phyloP scores from a whole-genome alignment of 768 basidiomycete genomes.

The Cytidiella melzeri region DNA sequence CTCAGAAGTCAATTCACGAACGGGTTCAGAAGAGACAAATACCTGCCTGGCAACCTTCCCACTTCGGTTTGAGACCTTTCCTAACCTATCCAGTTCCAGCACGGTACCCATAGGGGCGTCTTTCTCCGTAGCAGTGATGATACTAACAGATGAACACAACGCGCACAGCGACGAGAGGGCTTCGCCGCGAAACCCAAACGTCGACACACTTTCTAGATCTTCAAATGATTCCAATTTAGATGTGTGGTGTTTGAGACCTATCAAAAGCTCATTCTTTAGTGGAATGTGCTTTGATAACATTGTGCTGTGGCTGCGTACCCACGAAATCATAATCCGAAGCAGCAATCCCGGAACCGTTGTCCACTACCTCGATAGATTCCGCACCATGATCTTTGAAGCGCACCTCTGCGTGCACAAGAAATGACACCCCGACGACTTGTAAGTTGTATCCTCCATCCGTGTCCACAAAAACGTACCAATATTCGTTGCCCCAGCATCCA shows the following conservation, averaged over 20 bases:
- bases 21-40: not conserved
- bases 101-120: constrained; percentile 75
- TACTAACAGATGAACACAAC: constrained; percentile 57
- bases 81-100: constrained; percentile 66
- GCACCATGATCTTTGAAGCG: constrained; percentile 86
- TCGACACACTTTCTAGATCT: constrained; percentile 65
- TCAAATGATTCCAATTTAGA: constrained; percentile 80
- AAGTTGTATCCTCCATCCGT: not conserved
- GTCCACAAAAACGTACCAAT: constrained; percentile 51
- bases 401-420: constrained; percentile 52
- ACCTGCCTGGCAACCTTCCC: constrained; percentile 78
- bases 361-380: constrained; percentile 77
- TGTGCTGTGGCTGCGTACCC: constrained; percentile 60
- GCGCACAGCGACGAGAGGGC: constrained; percentile 93
- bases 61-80: constrained; percentile 45
- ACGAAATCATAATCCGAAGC: constrained; percentile 71
- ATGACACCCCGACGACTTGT: not conserved
- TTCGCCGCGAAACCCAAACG: constrained; percentile 96
- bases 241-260: constrained; percentile 88
- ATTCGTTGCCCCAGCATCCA: constrained; percentile 86
- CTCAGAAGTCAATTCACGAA: not conserved
- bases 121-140: constrained; percentile 67
- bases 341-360: constrained; percentile 87
- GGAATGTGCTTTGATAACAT: too few relatives aligned
- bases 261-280: too few relatives aligned